phyloP scores from a whole-genome alignment of 2,329 filamentous ascomycete genomes.

The Cordyceps tenuipes region DNA sequence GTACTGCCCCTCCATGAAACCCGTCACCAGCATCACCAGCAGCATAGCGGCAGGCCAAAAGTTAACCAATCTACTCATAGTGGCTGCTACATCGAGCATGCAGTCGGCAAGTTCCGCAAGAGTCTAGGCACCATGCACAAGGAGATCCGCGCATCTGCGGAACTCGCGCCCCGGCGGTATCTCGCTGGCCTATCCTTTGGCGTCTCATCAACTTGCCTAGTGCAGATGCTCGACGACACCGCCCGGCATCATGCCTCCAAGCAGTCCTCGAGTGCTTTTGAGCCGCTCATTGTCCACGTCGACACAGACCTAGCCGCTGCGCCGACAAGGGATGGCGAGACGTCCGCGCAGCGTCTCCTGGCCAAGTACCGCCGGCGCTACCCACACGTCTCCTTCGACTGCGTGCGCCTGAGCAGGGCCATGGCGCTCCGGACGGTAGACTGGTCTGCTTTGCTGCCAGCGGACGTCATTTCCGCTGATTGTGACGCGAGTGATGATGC shows the following conservation, averaged over 20 bases:
- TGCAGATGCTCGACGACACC: constrained; percentile 67
- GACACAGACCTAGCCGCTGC: constrained; percentile 31
- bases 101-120: constrained; percentile 71
- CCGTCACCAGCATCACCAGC: neutral
- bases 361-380: constrained; percentile 50
- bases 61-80: constrained; percentile 14
- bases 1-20: constrained; percentile 13
- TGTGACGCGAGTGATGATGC: constrained; percentile 20
- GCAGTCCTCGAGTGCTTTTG: constrained; percentile 58
- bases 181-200: constrained; percentile 79
- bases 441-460: constrained; percentile 39
- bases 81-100: constrained; percentile 70
- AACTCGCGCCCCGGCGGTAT: constrained; percentile 37
- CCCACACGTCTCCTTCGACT: constrained; percentile 56
- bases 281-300: constrained; percentile 53
- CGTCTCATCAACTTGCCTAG: constrained; percentile 66
- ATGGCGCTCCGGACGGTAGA: constrained; percentile 44
- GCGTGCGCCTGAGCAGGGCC: constrained; percentile 55
- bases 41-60: neutral
- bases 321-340: constrained; percentile 10
- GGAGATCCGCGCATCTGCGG: constrained; percentile 32
- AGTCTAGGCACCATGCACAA: constrained; percentile 49
- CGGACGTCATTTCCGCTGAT: constrained; percentile 19
- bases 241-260: constrained; percentile 56
- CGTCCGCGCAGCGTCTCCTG: constrained; percentile 37